Evolutionary conservation across 352 stramenopile genomes (phyloP).

Genomic region (Globisporangium lucens): DNA sequence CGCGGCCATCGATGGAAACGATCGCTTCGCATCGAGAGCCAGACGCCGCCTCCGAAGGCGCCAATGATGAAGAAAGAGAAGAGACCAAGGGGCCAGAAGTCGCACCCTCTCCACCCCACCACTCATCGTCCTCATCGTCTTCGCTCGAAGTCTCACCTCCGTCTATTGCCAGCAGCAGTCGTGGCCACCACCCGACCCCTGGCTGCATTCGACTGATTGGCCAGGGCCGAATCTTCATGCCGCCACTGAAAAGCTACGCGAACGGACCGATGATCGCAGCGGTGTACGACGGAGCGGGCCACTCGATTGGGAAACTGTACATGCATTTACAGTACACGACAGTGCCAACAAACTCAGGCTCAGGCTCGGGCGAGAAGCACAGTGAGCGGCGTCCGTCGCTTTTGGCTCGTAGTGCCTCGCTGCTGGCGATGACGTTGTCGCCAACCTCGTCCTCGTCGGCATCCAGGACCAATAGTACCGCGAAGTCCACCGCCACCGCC

Average conservation of each 20-base stretch:
- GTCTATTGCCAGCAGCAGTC: background rate
- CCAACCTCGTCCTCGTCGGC: background rate
- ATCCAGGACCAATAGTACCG: background rate
- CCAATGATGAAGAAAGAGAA: background rate
- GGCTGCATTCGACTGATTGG: conserved; percentile 30
- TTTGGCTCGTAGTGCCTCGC: conserved; percentile 6
- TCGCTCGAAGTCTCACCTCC: background rate
- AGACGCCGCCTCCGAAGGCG: conserved; percentile 15
- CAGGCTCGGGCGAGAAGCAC: background rate
- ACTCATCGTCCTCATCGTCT: background rate
- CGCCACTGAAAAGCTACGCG: conserved; percentile 14
- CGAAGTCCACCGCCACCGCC: background rate
- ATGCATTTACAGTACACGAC: conserved; percentile 21
- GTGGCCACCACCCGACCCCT: background rate
- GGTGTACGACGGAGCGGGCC: conserved; percentile 16
- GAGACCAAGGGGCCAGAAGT: conserved; percentile 3
- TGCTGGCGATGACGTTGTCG: background rate
- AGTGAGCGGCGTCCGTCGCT: conserved; percentile 12
- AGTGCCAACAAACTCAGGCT: background rate
- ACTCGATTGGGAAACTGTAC: conserved; percentile 24
- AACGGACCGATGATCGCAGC: conserved; percentile 16
- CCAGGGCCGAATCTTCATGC: conserved; percentile 30
- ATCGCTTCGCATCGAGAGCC: conserved; percentile 15
- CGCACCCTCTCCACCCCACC: background rate
- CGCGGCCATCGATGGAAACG: conserved; percentile 9